These are phyloP conservation scores for Arachnomyces sp. DNA, from an alignment of 2,329 filamentous ascomycete species.

Conservation along the genomic window DNA sequence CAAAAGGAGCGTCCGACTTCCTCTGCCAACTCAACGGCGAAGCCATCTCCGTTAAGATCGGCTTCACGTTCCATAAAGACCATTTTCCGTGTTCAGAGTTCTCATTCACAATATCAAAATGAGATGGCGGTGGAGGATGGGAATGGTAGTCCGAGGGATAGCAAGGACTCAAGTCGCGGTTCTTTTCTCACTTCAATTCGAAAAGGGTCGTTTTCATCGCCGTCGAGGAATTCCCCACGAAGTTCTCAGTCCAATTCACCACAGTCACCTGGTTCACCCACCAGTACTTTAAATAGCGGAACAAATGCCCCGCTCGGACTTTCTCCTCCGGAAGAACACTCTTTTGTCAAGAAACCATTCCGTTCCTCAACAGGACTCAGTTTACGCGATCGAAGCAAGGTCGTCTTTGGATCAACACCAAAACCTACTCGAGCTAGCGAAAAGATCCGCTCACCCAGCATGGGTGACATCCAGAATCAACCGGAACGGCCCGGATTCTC, in stretches of 20 bases:
- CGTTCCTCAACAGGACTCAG: conserved; percentile 18
- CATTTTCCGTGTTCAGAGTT: conserved; percentile 16
- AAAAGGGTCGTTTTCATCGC: conserved; percentile 30
- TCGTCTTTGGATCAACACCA: conserved; percentile 18
- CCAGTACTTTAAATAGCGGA: conserved; percentile 22
- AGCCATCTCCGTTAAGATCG: conserved; percentile 10
- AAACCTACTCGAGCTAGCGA: conserved; percentile 12
- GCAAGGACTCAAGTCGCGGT: neutral
- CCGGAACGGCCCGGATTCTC: conserved; percentile 25
- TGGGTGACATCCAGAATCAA: conserved; percentile 17
- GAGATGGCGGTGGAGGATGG: neutral
- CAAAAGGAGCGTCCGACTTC: neutral
- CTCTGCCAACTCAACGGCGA: neutral
- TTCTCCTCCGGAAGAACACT: conserved; percentile 6
- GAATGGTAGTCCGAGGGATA: neutral
- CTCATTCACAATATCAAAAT: conserved; percentile 5
- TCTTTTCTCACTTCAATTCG: conserved; percentile 6
- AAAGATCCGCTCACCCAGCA: conserved; percentile 20
- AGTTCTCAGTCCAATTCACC: conserved; percentile 31
- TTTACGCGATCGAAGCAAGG: conserved; percentile 16
- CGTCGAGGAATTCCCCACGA: conserved; percentile 27
- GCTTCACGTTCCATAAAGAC: conserved; percentile 17
- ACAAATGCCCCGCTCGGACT: conserved; percentile 7
- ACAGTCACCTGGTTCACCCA: conserved; percentile 27
- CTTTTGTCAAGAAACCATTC: conserved; percentile 9